These are phyloP conservation scores for Gossypium ekmanianum DNA, from an alignment of 345 rosid species.

Conservation along the genomic window DNA sequence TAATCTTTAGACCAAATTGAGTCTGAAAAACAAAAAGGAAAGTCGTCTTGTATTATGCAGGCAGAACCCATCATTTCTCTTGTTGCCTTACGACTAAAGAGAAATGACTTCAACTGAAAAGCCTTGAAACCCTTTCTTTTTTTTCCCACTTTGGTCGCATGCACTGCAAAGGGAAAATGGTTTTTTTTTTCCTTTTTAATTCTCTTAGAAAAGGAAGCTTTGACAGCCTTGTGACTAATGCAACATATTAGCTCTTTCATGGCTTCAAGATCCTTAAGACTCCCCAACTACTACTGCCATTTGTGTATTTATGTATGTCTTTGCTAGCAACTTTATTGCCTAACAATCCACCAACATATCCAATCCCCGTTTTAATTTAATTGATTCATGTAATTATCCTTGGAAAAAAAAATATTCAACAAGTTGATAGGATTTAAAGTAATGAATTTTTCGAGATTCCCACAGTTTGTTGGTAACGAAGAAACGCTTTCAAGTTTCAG, in stretches of 20 bases:
- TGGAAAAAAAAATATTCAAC: too few relatives aligned
- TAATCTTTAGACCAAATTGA: background rate
- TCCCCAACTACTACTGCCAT: background rate
- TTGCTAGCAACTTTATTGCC: too few relatives aligned
- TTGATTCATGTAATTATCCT: too few relatives aligned
- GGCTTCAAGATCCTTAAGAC: constrained; percentile 22
- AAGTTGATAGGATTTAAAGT: too few relatives aligned
- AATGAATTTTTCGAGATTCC: too few relatives aligned
- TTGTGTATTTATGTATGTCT: too few relatives aligned
- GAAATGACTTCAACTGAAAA: background rate
- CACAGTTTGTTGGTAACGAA: too few relatives aligned
- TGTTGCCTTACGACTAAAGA: background rate
- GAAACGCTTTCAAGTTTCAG: background rate
- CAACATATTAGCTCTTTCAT: constrained; percentile 11
- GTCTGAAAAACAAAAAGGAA: background rate
- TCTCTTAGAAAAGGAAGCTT: constrained; percentile 12
- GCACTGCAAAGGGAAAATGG: constrained; percentile 16
- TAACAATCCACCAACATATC: too few relatives aligned
- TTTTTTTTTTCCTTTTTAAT: background rate
- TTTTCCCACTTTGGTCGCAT: constrained; percentile 22
- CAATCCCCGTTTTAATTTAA: too few relatives aligned
- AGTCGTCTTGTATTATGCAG: background rate
- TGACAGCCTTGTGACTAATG: constrained; percentile 4
- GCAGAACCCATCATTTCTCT: background rate
- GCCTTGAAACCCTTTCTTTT: background rate